These are phyloP conservation scores for thale cress (Arabidopsis thaliana) DNA, from an alignment of 345 rosid genomes.

Conservation along the genomic window DNA sequence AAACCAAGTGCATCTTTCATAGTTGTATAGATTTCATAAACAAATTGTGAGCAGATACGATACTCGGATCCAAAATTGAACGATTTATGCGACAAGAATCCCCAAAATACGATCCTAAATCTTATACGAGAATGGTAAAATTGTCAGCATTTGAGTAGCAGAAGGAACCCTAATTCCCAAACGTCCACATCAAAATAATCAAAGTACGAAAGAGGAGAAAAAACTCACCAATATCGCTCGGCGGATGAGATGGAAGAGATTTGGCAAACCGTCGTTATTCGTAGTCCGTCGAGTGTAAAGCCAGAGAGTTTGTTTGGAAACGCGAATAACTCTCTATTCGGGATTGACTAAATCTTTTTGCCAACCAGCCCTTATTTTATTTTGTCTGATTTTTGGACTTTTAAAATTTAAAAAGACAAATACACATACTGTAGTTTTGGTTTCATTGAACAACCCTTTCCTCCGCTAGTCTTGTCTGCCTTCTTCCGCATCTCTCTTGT, in stretches of 20 bases:
- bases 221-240: slow-evolving; percentile 12
- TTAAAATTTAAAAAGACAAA: too few species aligned
- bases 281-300: slow-evolving; percentile 23
- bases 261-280: slow-evolving; percentile 6
- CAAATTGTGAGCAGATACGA: not conserved
- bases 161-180: slow-evolving; percentile 25
- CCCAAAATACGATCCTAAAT: not conserved
- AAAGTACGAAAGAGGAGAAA: slow-evolving; percentile 13
- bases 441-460: too few species aligned
- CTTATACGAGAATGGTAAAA: slow-evolving; percentile 11
- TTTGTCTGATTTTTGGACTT: not conserved
- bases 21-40: not conserved
- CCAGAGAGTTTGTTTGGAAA: slow-evolving; percentile 26
- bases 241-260: not conserved
- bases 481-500: too few species aligned
- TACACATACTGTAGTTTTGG: too few species aligned
- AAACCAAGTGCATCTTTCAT: not conserved
- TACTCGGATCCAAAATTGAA: not conserved
- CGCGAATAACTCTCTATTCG: not conserved
- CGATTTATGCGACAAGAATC: not conserved
- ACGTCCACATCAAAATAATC: not conserved
- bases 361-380: not conserved
- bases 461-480: too few species aligned
- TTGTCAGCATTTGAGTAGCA: not conserved
- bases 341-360: not conserved